phyloP scores from a whole-genome alignment of 495 filamentous ascomycete genomes.

The Penicillium silybi region DNA sequence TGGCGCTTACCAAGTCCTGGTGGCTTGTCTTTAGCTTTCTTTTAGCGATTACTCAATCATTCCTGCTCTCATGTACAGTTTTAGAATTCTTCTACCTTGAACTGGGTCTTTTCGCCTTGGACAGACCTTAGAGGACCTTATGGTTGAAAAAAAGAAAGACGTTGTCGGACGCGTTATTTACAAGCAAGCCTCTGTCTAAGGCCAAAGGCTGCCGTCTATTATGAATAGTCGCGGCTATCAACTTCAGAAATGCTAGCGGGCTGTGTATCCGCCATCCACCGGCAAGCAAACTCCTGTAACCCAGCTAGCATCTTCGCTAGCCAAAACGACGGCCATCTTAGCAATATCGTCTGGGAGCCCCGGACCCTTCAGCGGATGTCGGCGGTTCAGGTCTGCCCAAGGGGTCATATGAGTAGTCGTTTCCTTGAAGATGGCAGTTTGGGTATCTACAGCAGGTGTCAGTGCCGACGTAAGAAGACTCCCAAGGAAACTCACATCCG shows the following conservation, averaged over 20 bases:
- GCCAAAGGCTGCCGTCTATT: not conserved
- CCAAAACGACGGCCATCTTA: constrained; percentile 46
- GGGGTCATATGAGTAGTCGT: constrained; percentile 17
- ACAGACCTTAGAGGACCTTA: not conserved
- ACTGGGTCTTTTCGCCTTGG: not conserved
- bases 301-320: constrained; percentile 46
- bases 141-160: not conserved
- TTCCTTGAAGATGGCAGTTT: constrained; percentile 30
- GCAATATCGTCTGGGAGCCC: constrained; percentile 47
- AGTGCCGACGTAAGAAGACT: not conserved
- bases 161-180: not conserved
- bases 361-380: constrained; percentile 39
- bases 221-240: not conserved
- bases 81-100: not conserved
- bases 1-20: not conserved
- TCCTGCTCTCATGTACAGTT: not conserved
- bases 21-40: not conserved
- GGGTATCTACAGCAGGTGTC: constrained; percentile 18
- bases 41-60: not conserved
- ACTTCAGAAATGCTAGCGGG: constrained; percentile 12
- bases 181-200: not conserved
- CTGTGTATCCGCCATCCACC: constrained; percentile 51
- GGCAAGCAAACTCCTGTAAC: constrained; percentile 43
- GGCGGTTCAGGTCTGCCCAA: constrained; percentile 22
- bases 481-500: constrained; percentile 36